phyloP scores from a whole-genome alignment of 768 basidiomycete genomes.

The Podaxis sp. region DNA sequence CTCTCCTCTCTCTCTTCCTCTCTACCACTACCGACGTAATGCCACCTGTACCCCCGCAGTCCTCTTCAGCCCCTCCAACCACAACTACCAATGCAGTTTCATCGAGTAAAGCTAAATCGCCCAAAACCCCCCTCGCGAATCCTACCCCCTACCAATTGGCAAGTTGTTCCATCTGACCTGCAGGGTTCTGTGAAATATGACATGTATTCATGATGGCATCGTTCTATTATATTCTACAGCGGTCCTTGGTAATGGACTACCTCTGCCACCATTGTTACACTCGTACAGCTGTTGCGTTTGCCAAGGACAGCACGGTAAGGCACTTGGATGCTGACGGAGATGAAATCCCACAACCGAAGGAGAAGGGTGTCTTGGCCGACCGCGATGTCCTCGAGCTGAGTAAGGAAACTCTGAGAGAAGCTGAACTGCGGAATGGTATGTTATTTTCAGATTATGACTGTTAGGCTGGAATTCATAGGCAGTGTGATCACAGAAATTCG shows the following conservation, averaged over 20 bases:
- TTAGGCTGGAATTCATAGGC: not conserved
- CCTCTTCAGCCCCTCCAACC: not conserved
- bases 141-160: slow-evolving; percentile 47
- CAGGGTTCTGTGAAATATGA: not conserved
- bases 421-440: slow-evolving; percentile 10
- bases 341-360: slow-evolving; percentile 41
- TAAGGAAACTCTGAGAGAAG: slow-evolving; percentile 14
- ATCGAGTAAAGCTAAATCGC: slow-evolving; percentile 3
- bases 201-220: not conserved
- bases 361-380: slow-evolving; percentile 16
- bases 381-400: slow-evolving; percentile 32
- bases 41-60: not conserved
- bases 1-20: not conserved
- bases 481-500: slow-evolving; percentile 55
- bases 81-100: not conserved
- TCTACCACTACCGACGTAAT: not conserved
- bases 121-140: slow-evolving; percentile 23
- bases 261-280: slow-evolving; percentile 73
- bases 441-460: not conserved
- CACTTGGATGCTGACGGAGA: slow-evolving; percentile 72
- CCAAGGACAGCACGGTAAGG: slow-evolving; percentile 56
- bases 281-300: slow-evolving; percentile 68
- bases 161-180: slow-evolving; percentile 12
- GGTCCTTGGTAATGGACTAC: slow-evolving; percentile 71
- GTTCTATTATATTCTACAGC: slow-evolving; percentile 34